Conservation (phyloP, 78 protist species). For the Planoprotostelium fungivorum region DNA sequence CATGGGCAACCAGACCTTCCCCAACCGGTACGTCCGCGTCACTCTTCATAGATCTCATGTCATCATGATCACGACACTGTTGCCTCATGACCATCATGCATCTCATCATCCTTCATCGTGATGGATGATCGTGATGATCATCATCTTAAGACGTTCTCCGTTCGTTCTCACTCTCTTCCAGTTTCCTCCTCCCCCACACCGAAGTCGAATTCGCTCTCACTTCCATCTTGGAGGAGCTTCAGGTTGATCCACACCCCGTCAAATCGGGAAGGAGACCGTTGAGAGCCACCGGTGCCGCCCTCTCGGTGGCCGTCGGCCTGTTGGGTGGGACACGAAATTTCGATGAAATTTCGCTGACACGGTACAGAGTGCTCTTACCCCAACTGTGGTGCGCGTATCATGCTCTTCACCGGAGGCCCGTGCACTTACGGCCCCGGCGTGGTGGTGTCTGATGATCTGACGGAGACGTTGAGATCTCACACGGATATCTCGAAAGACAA, state of each 20-base stretch:
- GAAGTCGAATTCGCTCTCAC: conserved; percentile 87
- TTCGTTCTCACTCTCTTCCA: not conserved
- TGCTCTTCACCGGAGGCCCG: conserved; percentile 92
- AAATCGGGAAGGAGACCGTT: conserved; percentile 63
- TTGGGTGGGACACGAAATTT: conserved; percentile 22
- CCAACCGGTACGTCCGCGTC: conserved; percentile 10
- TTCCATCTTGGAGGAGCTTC: conserved; percentile 83
- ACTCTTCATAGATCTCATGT: no score
- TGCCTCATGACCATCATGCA: no score
- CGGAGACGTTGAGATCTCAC: conserved; percentile 86
- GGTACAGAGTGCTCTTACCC: conserved; percentile 58
- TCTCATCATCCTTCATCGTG: conserved; percentile 7
- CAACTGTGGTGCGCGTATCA: conserved; percentile 78
- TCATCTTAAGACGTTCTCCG: not conserved
- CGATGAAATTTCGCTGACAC: not conserved
- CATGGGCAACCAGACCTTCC: not conserved
- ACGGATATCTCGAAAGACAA: conserved; percentile 78
- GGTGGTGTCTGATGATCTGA: conserved; percentile 54
- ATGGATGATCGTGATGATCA: not conserved
- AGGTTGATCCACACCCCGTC: conserved; percentile 93
- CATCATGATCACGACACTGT: no score
- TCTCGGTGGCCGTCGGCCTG: conserved; percentile 85
- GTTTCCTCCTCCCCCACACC: conserved; percentile 80
- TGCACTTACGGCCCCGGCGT: conserved; percentile 92
- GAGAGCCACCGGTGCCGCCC: conserved; percentile 92